A percentile compares a stretch with the other conserved stretches of the same genome.
These are phyloP conservation scores for Helicostylum pulchrum DNA, from an alignment of 192 early-diverging fungal species.

Conservation along the genomic window DNA sequence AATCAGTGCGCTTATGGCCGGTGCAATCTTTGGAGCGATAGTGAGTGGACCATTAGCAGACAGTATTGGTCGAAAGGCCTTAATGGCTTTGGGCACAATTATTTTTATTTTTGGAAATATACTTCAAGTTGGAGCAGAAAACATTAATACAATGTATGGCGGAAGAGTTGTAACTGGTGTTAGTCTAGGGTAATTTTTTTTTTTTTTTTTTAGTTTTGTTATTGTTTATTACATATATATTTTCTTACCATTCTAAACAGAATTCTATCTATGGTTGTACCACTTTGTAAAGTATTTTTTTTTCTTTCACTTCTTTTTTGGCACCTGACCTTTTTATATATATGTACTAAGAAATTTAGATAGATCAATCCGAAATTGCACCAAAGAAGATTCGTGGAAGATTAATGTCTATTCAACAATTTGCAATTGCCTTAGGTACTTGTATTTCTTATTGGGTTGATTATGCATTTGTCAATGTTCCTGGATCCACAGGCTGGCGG, in stretches of 20 bases:
- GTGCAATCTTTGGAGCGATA: constrained; percentile 68
- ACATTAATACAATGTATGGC: constrained; percentile 44
- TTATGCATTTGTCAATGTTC: constrained; percentile 18
- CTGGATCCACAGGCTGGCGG: constrained; percentile 26
- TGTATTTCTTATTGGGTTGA: constrained; percentile 49
- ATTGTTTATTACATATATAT: constrained; percentile 45
- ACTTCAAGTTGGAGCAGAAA: constrained; percentile 47
- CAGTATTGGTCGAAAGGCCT: constrained; percentile 42
- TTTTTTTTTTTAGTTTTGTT: too few species aligned
- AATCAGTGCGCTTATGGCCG: constrained; percentile 49
- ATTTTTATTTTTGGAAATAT: constrained; percentile 54
- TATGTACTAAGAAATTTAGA: background rate
- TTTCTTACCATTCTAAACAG: constrained; percentile 42
- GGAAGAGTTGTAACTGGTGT: constrained; percentile 53
- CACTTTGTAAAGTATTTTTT: constrained; percentile 34
- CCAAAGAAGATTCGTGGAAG: constrained; percentile 79
- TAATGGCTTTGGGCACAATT: constrained; percentile 44
- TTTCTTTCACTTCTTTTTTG: background rate
- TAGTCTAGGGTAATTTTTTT: constrained; percentile 41
- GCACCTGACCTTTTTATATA: background rate
- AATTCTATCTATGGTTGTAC: constrained; percentile 56
- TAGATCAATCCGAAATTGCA: constrained; percentile 73
- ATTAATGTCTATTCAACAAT: constrained; percentile 82
- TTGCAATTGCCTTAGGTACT: constrained; percentile 85
- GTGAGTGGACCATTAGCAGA: constrained; percentile 58